phyloP scores from a whole-genome alignment of 106 monocot genomes.

The Dendrobium chrysotoxum region DNA sequence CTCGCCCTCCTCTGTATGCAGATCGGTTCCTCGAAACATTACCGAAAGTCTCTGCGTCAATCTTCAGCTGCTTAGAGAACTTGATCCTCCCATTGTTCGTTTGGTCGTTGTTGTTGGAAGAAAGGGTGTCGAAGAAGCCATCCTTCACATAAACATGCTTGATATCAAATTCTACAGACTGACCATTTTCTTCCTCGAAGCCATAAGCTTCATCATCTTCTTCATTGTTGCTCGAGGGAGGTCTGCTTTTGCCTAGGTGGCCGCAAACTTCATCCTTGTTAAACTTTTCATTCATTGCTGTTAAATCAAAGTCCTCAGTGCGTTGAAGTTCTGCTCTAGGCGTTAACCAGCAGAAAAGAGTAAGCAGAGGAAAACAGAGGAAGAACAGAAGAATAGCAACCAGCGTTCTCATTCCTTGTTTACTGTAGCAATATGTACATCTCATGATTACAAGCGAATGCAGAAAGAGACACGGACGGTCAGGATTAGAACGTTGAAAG shows the following conservation, averaged over 20 bases:
- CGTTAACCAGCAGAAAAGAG: too few species aligned
- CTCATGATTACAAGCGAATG: too few species aligned
- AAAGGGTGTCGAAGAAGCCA: conserved; percentile 90
- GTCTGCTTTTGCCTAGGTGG: conserved; percentile 25
- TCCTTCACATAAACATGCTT: conserved; percentile 82
- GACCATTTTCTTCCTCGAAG: conserved; percentile 8
- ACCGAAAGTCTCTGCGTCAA: conserved; percentile 78
- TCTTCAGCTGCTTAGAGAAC: conserved; percentile 72
- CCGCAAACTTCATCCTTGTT: conserved; percentile 59
- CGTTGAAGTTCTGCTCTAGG: too few species aligned
- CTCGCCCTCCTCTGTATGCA: conserved; percentile 13
- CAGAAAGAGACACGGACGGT: too few species aligned
- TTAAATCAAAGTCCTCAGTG: conserved; percentile 48
- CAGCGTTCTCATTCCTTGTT: too few species aligned
- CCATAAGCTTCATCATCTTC: conserved; percentile 16
- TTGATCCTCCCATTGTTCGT: conserved; percentile 49
- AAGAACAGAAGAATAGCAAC: too few species aligned
- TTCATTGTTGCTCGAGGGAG: conserved; percentile 7
- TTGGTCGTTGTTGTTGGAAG: conserved; percentile 52
- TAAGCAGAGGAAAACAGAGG: too few species aligned
- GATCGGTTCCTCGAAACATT: conserved; percentile 19
- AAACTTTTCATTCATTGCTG: conserved; percentile 54
- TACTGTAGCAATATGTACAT: too few species aligned
- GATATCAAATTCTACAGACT: conserved; percentile 5
- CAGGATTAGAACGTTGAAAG: too few species aligned